These are phyloP conservation scores for Catunica adiposa DNA, from an alignment of 2,329 filamentous ascomycete genomes.

Conservation along the genomic window DNA sequence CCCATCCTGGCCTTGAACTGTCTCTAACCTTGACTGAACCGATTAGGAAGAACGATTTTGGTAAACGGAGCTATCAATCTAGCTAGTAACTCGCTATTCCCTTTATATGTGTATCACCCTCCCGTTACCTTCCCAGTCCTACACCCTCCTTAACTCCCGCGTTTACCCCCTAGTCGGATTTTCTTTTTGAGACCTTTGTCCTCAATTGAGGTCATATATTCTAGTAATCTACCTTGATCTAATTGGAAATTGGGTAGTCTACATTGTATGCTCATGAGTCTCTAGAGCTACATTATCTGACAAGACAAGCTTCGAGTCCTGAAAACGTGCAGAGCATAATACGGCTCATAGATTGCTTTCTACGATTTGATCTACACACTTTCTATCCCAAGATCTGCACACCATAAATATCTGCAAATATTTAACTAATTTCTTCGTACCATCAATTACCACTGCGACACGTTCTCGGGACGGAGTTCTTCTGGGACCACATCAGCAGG, in stretches of 20 bases:
- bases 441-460: background rate
- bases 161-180: background rate
- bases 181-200: background rate
- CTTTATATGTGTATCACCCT: slow-evolving; percentile 3
- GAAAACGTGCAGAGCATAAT: too few relatives aligned
- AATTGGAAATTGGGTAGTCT: too few relatives aligned
- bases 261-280: too few relatives aligned
- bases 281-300: too few relatives aligned
- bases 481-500: background rate
- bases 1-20: background rate
- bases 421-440: too few relatives aligned
- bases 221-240: background rate
- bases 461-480: background rate
- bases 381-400: too few relatives aligned
- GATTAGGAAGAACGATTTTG: too few relatives aligned
- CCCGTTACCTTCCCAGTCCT: background rate
- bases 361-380: too few relatives aligned
- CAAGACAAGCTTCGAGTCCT: too few relatives aligned
- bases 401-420: background rate
- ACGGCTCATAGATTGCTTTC: too few relatives aligned
- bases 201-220: background rate
- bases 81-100: background rate
- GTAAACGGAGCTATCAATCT: background rate
- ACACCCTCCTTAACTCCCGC: background rate
- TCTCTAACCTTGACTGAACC: background rate